Percentiles rank a stretch among this genome's conserved stretches.
Evolutionary conservation across 495 filamentous ascomycete species (phyloP).

Genomic region (Zalerion maritima): DNA sequence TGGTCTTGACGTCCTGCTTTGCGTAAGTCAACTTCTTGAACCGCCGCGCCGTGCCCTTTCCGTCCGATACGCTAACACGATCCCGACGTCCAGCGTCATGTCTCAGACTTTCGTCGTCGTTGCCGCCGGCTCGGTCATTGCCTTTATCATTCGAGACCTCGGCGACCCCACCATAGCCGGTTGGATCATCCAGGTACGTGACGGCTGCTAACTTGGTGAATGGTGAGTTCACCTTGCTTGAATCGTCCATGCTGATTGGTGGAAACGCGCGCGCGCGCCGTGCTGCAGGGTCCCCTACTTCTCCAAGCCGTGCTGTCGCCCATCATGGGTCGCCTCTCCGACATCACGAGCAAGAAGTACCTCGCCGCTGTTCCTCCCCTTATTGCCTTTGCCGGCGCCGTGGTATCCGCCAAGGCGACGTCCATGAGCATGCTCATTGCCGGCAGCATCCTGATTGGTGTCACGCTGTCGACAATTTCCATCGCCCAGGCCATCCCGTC

Average conservation of each 20-base stretch:
- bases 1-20: slow-evolving; percentile 24
- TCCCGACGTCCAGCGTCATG: slow-evolving; percentile 18
- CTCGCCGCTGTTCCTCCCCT: slow-evolving; percentile 33
- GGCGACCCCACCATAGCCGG: slow-evolving; percentile 33
- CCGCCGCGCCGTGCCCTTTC: not conserved
- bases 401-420: slow-evolving; percentile 37
- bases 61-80: not conserved
- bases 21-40: slow-evolving; percentile 12
- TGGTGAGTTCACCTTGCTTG: too few species aligned
- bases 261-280: too few species aligned
- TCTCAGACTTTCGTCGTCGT: slow-evolving; percentile 40
- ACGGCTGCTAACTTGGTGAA: not conserved
- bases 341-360: slow-evolving; percentile 38
- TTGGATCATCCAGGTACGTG: slow-evolving; percentile 38
- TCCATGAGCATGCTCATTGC: slow-evolving; percentile 39
- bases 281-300: slow-evolving; percentile 29
- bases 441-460: slow-evolving; percentile 39
- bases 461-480: slow-evolving; percentile 35
- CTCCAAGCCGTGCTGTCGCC: slow-evolving; percentile 40
- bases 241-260: too few species aligned
- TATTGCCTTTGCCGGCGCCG: slow-evolving; percentile 36
- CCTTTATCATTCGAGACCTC: slow-evolving; percentile 38
- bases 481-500: slow-evolving; percentile 40
- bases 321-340: slow-evolving; percentile 37
- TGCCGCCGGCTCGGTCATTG: slow-evolving; percentile 38